These are phyloP conservation scores for Aspergillus cristatus DNA, from an alignment of 495 filamentous ascomycete genomes.

Conservation along the genomic window DNA sequence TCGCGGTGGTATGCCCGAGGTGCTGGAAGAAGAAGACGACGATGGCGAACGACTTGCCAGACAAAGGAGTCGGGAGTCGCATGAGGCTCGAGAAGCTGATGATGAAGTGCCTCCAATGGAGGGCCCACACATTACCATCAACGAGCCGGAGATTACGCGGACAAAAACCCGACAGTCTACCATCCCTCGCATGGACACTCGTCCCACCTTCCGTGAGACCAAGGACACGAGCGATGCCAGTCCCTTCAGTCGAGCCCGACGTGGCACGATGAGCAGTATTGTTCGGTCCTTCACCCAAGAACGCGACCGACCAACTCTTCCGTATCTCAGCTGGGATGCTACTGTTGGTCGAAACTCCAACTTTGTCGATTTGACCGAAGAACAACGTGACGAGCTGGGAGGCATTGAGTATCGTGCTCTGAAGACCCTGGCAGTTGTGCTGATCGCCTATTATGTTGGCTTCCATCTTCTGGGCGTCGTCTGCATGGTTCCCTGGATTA, in stretches of 20 bases:
- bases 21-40: conserved; percentile 41
- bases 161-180: conserved; percentile 24
- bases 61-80: conserved; percentile 6
- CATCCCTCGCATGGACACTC: conserved; percentile 32
- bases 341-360: conserved; percentile 87
- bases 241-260: conserved; percentile 14
- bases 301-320: conserved; percentile 45
- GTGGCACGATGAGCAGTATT: conserved; percentile 26
- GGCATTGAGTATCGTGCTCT: conserved; percentile 90
- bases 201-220: conserved; percentile 28
- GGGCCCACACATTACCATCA: conserved; percentile 52
- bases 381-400: conserved; percentile 85
- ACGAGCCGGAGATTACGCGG: conserved; percentile 43
- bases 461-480: conserved; percentile 69
- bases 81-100: conserved; percentile 14
- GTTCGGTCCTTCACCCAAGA: conserved; percentile 35
- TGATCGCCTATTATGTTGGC: conserved; percentile 66
- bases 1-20: conserved; percentile 59
- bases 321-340: conserved; percentile 89
- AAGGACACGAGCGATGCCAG: conserved; percentile 17
- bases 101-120: conserved; percentile 24
- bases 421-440: conserved; percentile 71
- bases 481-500: conserved; percentile 70
- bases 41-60: conserved; percentile 10
- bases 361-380: conserved; percentile 79